phyloP scores from a whole-genome alignment of 179 eudicot genomes.

The Beta corolliflora region DNA sequence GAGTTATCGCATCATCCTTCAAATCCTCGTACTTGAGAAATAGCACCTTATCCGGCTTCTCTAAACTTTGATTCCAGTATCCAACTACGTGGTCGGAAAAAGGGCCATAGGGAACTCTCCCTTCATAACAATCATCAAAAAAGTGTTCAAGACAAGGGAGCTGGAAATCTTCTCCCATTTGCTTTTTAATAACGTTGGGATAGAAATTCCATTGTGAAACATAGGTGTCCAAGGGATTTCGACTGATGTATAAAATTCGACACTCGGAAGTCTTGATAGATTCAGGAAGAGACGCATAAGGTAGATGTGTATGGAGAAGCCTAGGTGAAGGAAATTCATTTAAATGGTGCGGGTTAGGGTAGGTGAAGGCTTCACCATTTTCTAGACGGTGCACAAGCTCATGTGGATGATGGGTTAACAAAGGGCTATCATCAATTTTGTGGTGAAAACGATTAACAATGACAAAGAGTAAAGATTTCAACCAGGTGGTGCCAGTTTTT shows the following conservation, averaged over 20 bases:
- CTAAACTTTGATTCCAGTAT: conserved; percentile 19
- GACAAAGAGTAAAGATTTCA: conserved; percentile 27
- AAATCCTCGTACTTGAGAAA: conserved; percentile 25
- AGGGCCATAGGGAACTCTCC: conserved; percentile 15
- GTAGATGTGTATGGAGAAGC: conserved; percentile 11
- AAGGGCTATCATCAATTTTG: conserved; percentile 18
- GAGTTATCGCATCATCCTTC: background rate
- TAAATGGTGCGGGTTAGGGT: conserved; percentile 8
- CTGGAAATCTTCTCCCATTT: conserved; percentile 7
- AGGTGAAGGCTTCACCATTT: conserved; percentile 10
- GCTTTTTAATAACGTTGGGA: background rate
- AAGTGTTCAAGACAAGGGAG: conserved; percentile 6
- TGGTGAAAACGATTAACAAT: conserved; percentile 17
- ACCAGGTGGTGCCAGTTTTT: conserved; percentile 31
- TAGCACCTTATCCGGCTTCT: conserved; percentile 9
- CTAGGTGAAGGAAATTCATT: conserved; percentile 11
- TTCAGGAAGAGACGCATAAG: conserved; percentile 17
- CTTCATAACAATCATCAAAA: conserved; percentile 11
- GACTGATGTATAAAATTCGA: conserved; percentile 19
- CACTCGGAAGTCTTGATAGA: conserved; percentile 17
- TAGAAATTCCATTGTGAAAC: conserved; percentile 18
- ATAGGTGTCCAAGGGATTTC: conserved; percentile 25
- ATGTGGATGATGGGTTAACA: conserved; percentile 32
- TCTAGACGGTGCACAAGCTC: conserved; percentile 37
- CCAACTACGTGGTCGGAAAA: conserved; percentile 18